A percentile compares a stretch with the other conserved stretches of the same genome.
These are phyloP conservation scores for Flaveria brownii DNA, from an alignment of 129 eudicot genomes.

Conservation along the genomic window DNA sequence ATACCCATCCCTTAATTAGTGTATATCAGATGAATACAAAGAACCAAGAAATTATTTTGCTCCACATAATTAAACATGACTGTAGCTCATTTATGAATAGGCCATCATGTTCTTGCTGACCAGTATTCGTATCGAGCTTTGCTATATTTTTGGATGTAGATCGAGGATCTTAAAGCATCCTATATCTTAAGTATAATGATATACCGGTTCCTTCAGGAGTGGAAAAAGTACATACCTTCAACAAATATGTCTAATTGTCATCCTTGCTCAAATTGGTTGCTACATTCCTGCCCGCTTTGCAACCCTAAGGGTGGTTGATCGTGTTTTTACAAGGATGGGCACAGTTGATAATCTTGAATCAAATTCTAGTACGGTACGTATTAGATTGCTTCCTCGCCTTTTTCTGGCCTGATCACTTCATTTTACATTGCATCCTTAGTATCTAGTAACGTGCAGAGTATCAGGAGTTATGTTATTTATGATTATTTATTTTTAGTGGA, in stretches of 20 bases:
- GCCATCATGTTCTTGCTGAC: slow-evolving; percentile 11
- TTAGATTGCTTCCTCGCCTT: slow-evolving; percentile 19
- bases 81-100: slow-evolving; percentile 2
- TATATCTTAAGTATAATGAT: slow-evolving; percentile 15
- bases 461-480: slow-evolving; percentile 1
- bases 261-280: slow-evolving; percentile 99
- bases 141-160: slow-evolving; percentile 11
- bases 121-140: background rate
- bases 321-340: slow-evolving; percentile 97
- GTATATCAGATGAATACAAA: background rate
- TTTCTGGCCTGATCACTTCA: slow-evolving; percentile 7
- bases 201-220: slow-evolving; percentile 63
- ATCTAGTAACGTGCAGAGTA: slow-evolving; percentile 7
- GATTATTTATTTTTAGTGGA: background rate
- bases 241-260: slow-evolving; percentile 85
- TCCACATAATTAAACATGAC: background rate
- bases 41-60: slow-evolving; percentile 16
- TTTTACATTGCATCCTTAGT: slow-evolving; percentile 3
- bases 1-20: background rate
- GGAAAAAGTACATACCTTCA: slow-evolving; percentile 99
- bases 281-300: slow-evolving; percentile 96
- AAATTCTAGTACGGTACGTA: slow-evolving; percentile 91
- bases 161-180: slow-evolving; percentile 13
- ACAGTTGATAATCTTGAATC: slow-evolving; percentile 91
- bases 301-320: slow-evolving; percentile 86